Evolutionary conservation across 768 basidiomycete genomes (phyloP).

Genomic region (Strobilomyces dryophilus): DNA sequence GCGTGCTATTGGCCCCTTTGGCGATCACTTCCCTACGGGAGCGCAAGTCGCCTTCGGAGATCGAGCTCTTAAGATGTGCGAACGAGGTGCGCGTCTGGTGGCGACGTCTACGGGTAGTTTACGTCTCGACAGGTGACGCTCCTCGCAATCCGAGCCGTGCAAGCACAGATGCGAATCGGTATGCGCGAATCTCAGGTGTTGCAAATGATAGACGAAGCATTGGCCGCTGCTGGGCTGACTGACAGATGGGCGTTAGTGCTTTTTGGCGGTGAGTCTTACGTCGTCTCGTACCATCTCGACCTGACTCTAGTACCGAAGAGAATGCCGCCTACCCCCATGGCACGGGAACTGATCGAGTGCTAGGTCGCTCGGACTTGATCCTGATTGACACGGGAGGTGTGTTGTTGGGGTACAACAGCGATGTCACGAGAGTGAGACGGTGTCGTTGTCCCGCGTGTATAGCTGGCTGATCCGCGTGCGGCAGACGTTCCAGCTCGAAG

Average conservation of each 20-base stretch:
- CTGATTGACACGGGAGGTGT: constrained; percentile 72
- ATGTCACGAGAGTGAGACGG: constrained; percentile 66
- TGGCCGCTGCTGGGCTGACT: constrained; percentile 55
- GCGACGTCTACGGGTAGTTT: background rate
- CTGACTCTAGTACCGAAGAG: constrained; percentile 39
- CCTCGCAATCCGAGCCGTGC: constrained; percentile 65
- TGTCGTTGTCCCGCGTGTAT: background rate
- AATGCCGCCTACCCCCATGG: constrained; percentile 89
- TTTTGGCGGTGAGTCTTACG: constrained; percentile 61
- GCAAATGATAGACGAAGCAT: constrained; percentile 51
- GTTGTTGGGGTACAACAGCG: constrained; percentile 72
- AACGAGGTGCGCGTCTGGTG: constrained; percentile 56
- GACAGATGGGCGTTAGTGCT: constrained; percentile 61
- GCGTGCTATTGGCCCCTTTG: constrained; percentile 47
- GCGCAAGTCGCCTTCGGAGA: constrained; percentile 67
- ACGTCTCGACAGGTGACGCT: constrained; percentile 61
- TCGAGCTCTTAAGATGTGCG: constrained; percentile 68
- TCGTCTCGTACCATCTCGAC: background rate
- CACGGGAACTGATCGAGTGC: constrained; percentile 60
- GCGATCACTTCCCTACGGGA: constrained; percentile 63
- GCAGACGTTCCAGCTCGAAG: constrained; percentile 63
- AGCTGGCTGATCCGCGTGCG: background rate
- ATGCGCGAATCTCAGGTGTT: constrained; percentile 72
- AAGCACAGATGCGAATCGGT: constrained; percentile 58
- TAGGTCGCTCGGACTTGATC: constrained; percentile 57